Evolutionary conservation across 768 basidiomycete genomes (phyloP), one percentile per base, ranked within the genome.

Genomic region (Rhodotorula babjevae): DNA sequence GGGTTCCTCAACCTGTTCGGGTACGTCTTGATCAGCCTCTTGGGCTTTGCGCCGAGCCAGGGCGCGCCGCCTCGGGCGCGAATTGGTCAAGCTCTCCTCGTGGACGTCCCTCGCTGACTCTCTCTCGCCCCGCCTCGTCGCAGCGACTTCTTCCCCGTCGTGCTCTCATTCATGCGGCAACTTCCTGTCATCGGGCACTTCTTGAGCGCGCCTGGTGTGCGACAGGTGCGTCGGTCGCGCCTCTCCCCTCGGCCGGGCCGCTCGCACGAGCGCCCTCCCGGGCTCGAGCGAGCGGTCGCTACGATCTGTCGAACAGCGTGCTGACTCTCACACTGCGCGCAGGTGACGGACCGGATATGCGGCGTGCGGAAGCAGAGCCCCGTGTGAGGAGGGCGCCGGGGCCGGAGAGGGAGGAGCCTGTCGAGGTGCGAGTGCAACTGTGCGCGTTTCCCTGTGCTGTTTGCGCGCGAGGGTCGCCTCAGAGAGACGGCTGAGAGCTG

Each of bases 101-200:
- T n/a, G n/a, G n/a, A n/a, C n/a, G n/a, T n/a, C n/a, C n/a, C n/a
- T n/a, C 36, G 36, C 36, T 36, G 36, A 36, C 36, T 47, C 44
- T 46, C 18, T 21, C 31, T 14, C 11, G n/a, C 42, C 57, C 36
- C 36, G 36, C 36, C 5, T 36, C 36, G 36, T 46, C 73, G 59
- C 82, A 98, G 95, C 58, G 95, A 97, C 82, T 99, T 99, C 85
- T 98, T 98, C 87, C 96, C 96, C 12, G 96, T 98, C 71, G 89
- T 99, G 67, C 84, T 99, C 62, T 93, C 92, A n/a, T 97, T 98
- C 85, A 82, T 98, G 74, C 86, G 94, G 67, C 95, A 97, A 82
- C 80, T 98, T 59, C 95, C 96, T 10, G 88, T 96, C 75, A 85
- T 99, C 68, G 95, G 96, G 40, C 91, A 88, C 0, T 81, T 91